Evolutionary conservation across 257 asterid genomes (phyloP), one percentile per base, ranked within the genome.

Genomic region (Fraxinus anomala): DNA sequence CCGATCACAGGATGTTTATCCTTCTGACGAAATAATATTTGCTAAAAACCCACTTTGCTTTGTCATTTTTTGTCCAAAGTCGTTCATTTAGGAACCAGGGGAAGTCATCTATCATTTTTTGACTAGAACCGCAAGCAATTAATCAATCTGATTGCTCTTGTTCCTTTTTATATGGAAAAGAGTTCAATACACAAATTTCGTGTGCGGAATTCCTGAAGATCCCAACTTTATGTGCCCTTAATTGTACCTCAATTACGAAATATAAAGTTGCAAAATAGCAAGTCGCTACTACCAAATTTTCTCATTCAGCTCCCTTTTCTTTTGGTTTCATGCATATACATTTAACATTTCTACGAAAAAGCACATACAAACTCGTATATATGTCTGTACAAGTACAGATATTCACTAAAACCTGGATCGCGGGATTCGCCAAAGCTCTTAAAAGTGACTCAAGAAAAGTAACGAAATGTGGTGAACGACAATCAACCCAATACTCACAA

Each of bases 391-490:
- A 8, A 39, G 44, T 39, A 39, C 44, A 39, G 13, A 37, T 30
- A 74, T 16, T 51, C 47, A 54, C 67, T 47, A 59, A 81, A 82
- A 82, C 86, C 82, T 70, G 61, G 81, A 68, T 78, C 80, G 26
- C 36, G 23, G 19, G 74, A 70, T 65, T 1, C 40, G 0, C 30
- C n/a, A 73, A 79, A 0, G 63, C 73, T 68, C 76, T 40, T 14
- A 39, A 30, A 76, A 73, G 63, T 67, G 39, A 47, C 67, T 12
- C 54, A 4, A 6, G n/a, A 30, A 56, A 61, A 30, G 30, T 21
- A 33, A 59, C 71, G 16, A 30, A 23, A 17, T 71, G 12, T 8
- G 65, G 66, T 2, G 13, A n/a, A 9, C 21, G 17, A 2, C 0
- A 61, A 34, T 7, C 68, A 65, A 61, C 54, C 34, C 69, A 77